Base-by-base conservation (phyloP, 2,329 filamentous ascomycete species). In the Hymenoscyphus occultus region DNA sequence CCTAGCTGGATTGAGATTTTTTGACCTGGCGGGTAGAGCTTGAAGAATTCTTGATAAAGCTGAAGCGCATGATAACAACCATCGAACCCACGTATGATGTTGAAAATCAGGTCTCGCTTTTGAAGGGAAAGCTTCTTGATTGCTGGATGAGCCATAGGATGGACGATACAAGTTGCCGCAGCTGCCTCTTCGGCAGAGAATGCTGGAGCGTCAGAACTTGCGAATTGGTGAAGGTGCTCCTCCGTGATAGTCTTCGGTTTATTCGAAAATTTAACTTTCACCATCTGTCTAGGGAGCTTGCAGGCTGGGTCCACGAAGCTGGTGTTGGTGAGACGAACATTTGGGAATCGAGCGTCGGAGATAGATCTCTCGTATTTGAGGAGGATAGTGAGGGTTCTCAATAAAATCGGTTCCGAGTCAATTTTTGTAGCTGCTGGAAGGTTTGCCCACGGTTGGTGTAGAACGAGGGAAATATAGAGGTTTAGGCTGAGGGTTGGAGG, bases 271-370 rank as follows among this genome's bases (percentile, higher is more conserved):
- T n/a, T 19, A 19, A 5, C 7, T 7, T 5, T 19, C 5, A n/a
- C 19, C 0, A 5, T 4, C 6, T 6, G 1, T 45, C 4, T 3
- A n/a, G 16, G 4, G 5, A n/a, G 42, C 2, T 7, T n/a, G 9
- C 7, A 6, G 3, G n/a, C n/a, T 19, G n/a, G 42, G 16, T 45
- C 42, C 6, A n/a, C 16, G 16, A 45, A 45, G 13, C 16, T n/a
- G 16, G 42, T 45, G 16, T 45, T 45, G 42, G 19, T 7, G 7
- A 45, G 42, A 45, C 9, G 35, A 35, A 35, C 35, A 35, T 35
- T 35, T 1, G 5, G 35, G 35, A 35, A 35, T 5, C 35, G 35
- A 35, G 5, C 9, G 9, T 35, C 35, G 9, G 35, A 35, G 35
- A 2, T 35, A 35, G 35, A 6, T 10, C 35, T 35, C 35, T 35